Evolutionary conservation across 139 green algal species (phyloP), one percentile per base, ranked within the genome.

Genomic region (Asterochloris erici): DNA sequence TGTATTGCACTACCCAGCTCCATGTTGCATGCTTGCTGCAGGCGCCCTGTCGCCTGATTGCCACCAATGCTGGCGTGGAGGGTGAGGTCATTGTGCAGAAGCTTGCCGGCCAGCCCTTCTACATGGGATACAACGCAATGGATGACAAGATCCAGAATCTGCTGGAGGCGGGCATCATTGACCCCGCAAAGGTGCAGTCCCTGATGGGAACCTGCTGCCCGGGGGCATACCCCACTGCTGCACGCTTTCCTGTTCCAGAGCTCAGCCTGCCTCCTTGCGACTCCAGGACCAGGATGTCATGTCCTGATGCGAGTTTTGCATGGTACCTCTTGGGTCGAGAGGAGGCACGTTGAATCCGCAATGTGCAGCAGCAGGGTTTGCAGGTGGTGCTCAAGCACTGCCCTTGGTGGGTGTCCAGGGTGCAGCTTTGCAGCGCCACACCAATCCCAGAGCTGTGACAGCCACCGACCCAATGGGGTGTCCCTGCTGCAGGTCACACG

Each of bases 51-150:
- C 79, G 90, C 28, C 77, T 91, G 16, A 97, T 97, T 69, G 95
- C 94, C 16, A 87, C 95, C 81, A 99, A 99, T 87, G 92, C 96
- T 15, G 97, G 96, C 77, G 87, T 94, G 61, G 91, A 97, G 85
- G 93, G 94, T 68, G 94, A 98, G 77, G 95, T 99, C 29, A 91
- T 99, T 66, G 90, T 98, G 54, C 89, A 98, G 89, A 92, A 92
- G 84, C 86, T 99, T 82, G 29, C 80, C 83, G 93, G 84, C 26
- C 73, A 91, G 88, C 78, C 88, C 19, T 99, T 97, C 83, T 90
- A 96, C 84, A 90, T 96, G 68, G 93, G 96, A 16, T 98, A 98
- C 95, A 98, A 99, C 87, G 96, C 96, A 62, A 91, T 93, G 87
- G 84, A 91, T 74, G 87, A 93, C 87, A 78, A 74, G 63, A 76